Conservation (phyloP, 1,284 basidiomycete genomes). For the Apiotrichum domesticum region DNA sequence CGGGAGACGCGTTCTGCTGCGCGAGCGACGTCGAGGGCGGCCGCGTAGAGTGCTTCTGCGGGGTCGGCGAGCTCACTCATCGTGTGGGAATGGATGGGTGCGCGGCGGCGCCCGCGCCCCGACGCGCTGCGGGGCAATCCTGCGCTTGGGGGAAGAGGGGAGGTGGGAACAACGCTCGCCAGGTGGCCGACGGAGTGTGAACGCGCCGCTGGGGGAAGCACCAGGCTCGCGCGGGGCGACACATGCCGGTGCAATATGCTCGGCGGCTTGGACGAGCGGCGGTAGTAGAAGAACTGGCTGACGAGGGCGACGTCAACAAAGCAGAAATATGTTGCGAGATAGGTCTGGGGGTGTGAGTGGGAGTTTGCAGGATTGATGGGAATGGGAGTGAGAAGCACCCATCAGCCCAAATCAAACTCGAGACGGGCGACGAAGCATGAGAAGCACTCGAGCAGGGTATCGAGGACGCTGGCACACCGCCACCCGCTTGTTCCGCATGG, state of each 20-base stretch:
- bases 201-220: background rate
- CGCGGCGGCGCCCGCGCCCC: constrained; percentile 3
- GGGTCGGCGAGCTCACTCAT: background rate
- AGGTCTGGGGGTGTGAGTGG: constrained; percentile 55
- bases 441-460: too few species aligned
- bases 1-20: constrained; percentile 42
- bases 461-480: too few species aligned
- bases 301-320: constrained; percentile 68
- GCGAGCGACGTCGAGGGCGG: constrained; percentile 44
- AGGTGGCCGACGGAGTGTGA: background rate
- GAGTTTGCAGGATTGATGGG: too few species aligned
- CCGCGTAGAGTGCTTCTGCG: constrained; percentile 40
- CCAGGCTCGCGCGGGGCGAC: constrained; percentile 3
- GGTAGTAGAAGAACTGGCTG: constrained; percentile 72
- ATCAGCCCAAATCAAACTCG: too few species aligned
- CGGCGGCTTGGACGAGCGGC: constrained; percentile 8
- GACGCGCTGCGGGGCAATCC: background rate
- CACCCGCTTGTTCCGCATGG: too few species aligned
- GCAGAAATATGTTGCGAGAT: constrained; percentile 81
- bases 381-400: background rate
- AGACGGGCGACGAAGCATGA: too few species aligned
- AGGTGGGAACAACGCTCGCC: background rate
- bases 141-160: background rate
- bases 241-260: background rate
- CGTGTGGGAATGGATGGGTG: constrained; percentile 17